Evolutionary conservation across 176 grass and related monocot genomes (phyloP), one percentile per base, ranked within the genome.

Genomic region (Avena eriantha): DNA sequence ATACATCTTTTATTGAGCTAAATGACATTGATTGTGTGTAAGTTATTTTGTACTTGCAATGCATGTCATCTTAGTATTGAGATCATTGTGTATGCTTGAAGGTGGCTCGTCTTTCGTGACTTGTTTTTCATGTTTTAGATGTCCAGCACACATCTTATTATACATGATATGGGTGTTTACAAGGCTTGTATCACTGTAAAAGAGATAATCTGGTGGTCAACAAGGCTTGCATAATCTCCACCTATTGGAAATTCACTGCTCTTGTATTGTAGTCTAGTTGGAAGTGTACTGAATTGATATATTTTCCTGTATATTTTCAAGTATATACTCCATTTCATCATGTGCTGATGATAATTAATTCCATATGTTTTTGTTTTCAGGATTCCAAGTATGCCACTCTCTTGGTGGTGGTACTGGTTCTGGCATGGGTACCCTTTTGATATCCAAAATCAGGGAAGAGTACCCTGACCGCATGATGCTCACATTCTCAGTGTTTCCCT

Each of bases 401-500:
- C 73, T 76, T 53, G 73, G 73, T 76, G 73, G 73, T 15, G 73
- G 73, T 76, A 76, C 73, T 29, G 73, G 73, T 19, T 76, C 73
- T 53, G 73, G 73, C 22, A 76, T 76, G 73, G 73, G 73, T 5
- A 76, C 73, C 16, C 23, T 76, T 8, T 53, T 76, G 73, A 76
- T 76, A 29, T 76, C 73, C 1, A 76, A 76, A 24, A 76, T 76
- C 73, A 76, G 73, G 47, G 73, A 76, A 48, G 73, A 76, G 47
- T 76, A 76, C 73, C 73, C 73, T 76, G 73, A 76, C 73, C 73
- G 73, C 47, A 76, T 76, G 73, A 76, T 76, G 73, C 73, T 76
- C 23, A 76, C 73, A 17, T 76, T 76, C 73, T 76, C 73, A 33
- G 73, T 76, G 73, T 76, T 76, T 47, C 73, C 73, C 24, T 76